Conservation (phyloP, 805 yeast species). For the Kuraishia borneana region DNA sequence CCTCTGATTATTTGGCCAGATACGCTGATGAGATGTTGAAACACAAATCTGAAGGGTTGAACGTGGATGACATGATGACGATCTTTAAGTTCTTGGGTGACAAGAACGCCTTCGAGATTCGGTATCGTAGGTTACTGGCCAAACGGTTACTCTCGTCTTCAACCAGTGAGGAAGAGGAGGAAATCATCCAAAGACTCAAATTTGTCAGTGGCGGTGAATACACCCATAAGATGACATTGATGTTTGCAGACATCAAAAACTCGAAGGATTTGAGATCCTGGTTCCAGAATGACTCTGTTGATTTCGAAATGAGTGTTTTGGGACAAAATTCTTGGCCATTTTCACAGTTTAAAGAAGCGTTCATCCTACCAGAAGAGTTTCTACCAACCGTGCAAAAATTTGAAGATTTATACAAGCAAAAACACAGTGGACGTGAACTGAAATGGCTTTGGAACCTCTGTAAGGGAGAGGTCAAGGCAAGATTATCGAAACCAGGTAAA, state of each 20-base stretch:
- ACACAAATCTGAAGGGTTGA: constrained; percentile 57
- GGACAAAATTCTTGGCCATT: constrained; percentile 91
- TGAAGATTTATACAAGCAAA: constrained; percentile 53
- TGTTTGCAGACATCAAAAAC: constrained; percentile 90
- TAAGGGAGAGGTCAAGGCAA: constrained; percentile 84
- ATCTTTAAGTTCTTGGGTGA: constrained; percentile 83
- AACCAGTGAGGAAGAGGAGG: constrained; percentile 78
- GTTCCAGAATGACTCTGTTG: constrained; percentile 32
- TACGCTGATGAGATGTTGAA: constrained; percentile 79
- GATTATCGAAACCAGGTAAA: constrained; percentile 68
- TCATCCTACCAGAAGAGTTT: constrained; percentile 60
- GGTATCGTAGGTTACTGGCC: constrained; percentile 82
- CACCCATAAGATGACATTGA: constrained; percentile 85
- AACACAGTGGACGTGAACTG: constrained; percentile 80
- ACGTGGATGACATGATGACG: constrained; percentile 75
- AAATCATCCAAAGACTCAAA: constrained; percentile 75
- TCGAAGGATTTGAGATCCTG: constrained; percentile 63
- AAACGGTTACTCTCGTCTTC: constrained; percentile 83
- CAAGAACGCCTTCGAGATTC: constrained; percentile 89
- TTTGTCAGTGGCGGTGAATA: constrained; percentile 87
- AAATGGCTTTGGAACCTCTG: constrained; percentile 96
- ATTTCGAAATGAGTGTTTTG: constrained; percentile 65
- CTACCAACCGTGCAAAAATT: constrained; percentile 54
- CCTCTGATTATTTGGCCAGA: constrained; percentile 86
- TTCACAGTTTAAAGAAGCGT: constrained; percentile 31